Evolutionary conservation across 495 filamentous ascomycete species (phyloP), one percentile per base, ranked within the genome.

Genomic region (Trypethelium eluteriae): DNA sequence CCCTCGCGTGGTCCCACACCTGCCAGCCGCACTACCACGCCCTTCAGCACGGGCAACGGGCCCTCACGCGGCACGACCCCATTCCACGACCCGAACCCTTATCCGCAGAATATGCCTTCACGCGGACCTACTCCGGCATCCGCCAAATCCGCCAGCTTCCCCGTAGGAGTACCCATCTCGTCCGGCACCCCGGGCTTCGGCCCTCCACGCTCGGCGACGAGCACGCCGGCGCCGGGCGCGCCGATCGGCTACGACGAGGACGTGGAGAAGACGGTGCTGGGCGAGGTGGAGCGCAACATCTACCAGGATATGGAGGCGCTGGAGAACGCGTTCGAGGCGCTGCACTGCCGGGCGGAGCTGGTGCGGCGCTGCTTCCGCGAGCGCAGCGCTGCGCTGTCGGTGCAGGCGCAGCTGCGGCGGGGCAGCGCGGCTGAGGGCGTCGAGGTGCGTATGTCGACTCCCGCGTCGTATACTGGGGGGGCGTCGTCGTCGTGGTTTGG

Each of bases 191-290:
- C 49, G 10, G 49, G 12, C 12, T 25, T 25, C 41, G 41, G 41
- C 41, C 41, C 41, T 14, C 49, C 49, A 2, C 49, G 5, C 11
- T 5, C 49, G 49, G 6, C 41, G 49, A 14, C 49, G 12, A 64
- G 34, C 25, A 47, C 66, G 14, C 39, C 62, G 9, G 62, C 56
- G 16, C 1, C 18, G 68, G 67, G 68, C 11, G 84, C 80, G 0
- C 88, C 89, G 7, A 91, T 98, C 18, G 89, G 91, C 4, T 77
- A 95, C 57, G 94, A 98, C 74, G 94, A 98, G 77, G 94, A 98
- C 71, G 89, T 89, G 56, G 94, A 98, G 74, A 93, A 98, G 65
- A 87, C 89, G 0, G 85, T 89, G 11, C 79, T 98, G 10, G 93
- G 91, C 1, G 91, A 96, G 74, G 84, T 98, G 47, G 94, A 98